Evolutionary conservation across 2,329 filamentous ascomycete species (phyloP).

Genomic region (Penicillium occitanis): DNA sequence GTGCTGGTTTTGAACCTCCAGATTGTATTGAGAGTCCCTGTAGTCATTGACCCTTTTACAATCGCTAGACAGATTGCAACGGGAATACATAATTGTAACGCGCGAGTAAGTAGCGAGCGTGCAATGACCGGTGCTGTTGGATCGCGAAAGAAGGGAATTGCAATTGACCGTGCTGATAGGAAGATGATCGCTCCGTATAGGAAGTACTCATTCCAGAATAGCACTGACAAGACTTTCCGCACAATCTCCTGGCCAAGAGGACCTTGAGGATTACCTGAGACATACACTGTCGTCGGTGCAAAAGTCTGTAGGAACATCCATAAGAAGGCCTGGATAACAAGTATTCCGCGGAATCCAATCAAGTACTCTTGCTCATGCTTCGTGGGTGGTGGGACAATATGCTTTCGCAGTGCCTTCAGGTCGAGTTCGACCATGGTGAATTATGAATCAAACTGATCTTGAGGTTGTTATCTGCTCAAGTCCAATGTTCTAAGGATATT

Average conservation of each 20-base stretch:
- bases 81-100: slow-evolving; percentile 45
- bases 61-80: slow-evolving; percentile 44
- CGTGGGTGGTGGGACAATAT: slow-evolving; percentile 21
- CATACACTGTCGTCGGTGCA: slow-evolving; percentile 43
- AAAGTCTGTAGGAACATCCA: slow-evolving; percentile 50
- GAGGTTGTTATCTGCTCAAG: not conserved
- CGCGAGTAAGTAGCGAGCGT: slow-evolving; percentile 44
- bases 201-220: slow-evolving; percentile 49
- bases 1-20: slow-evolving; percentile 10
- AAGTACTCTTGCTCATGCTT: slow-evolving; percentile 40
- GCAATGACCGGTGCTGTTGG: slow-evolving; percentile 37
- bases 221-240: slow-evolving; percentile 46
- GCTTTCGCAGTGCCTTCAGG: slow-evolving; percentile 13
- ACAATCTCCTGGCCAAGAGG: slow-evolving; percentile 43
- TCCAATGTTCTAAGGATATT: not conserved
- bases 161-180: slow-evolving; percentile 45
- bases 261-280: slow-evolving; percentile 36
- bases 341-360: slow-evolving; percentile 27
- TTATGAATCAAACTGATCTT: slow-evolving; percentile 5
- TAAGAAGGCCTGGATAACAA: slow-evolving; percentile 46
- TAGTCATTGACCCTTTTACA: slow-evolving; percentile 27
- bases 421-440: slow-evolving; percentile 11
- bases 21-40: slow-evolving; percentile 35
- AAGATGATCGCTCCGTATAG: slow-evolving; percentile 50
- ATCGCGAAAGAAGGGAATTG: slow-evolving; percentile 44